Base-by-base conservation (phyloP, 441 rosid species). In the Pelargonium citronellum region DNA sequence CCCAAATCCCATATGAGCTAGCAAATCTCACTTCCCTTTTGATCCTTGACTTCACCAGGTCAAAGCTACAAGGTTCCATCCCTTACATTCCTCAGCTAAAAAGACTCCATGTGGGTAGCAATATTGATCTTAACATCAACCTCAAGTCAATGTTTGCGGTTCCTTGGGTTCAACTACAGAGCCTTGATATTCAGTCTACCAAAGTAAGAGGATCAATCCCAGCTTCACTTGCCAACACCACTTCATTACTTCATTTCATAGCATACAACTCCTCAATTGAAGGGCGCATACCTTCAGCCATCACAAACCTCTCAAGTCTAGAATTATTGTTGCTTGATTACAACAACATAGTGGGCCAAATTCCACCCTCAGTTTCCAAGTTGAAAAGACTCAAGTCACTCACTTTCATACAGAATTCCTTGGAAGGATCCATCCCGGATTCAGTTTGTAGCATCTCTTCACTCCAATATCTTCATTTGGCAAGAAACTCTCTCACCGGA, bases 71-170 rank as follows among this genome's bases (percentile, higher is more conserved):
- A 55, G 82, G 77, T 41, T 58, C 22, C 16, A 46, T 75, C 58
- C 82, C 79, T 10, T 60, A 75, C 65, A 69, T 79, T 57, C 79
- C 79, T 57, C 75, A 70, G 41, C 66, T 75, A 7, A 7, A 20
- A 15, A 19, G 4, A 63, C 77, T 79, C 57, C 1, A 34, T 44
- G 70, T 75, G 5, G 79, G 71, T 0, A 63, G 39, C 37, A 63
- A 63, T 37, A 27, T 67, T 22, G n/a, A 62, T 19, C 57, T 72
- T 13, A 67, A 13, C 17, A 20, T 67, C 7, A 70, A 75, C 73
- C 34, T 75, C 13, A 17, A 66, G 49, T 75, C 67, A 11, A 68
- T 76, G 75, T 68, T 79, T 27, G 37, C 67, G 30, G 5, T 17
- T 15, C 77, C 78, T 51, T 76, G 75, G 78, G 75, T 71, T 22